A percentile compares a stretch with the other conserved stretches of the same genome.
Conservation (phyloP, 2,329 filamentous ascomycete genomes). For the Cadophora sp. region DNA sequence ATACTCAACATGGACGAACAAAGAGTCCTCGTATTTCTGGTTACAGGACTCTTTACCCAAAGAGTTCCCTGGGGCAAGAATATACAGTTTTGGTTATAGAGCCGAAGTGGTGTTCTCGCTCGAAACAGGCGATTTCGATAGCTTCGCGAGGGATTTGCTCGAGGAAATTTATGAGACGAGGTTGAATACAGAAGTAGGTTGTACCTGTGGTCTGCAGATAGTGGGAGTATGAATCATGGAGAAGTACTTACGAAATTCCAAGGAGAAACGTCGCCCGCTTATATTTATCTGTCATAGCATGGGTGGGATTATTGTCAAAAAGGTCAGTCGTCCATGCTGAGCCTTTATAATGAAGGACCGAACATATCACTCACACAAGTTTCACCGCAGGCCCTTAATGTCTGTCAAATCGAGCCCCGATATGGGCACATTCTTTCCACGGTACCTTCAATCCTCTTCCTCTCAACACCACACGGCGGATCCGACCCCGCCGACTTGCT, state of each 20-base stretch:
- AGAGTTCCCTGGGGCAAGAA: constrained; percentile 31
- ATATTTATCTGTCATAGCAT: constrained; percentile 38
- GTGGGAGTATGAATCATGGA: not conserved
- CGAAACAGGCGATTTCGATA: constrained; percentile 26
- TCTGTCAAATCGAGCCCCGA: not conserved
- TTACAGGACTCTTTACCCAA: constrained; percentile 32
- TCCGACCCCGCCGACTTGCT: constrained; percentile 36
- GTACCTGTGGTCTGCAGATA: not conserved
- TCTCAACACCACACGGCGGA: constrained; percentile 49
- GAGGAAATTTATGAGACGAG: constrained; percentile 18
- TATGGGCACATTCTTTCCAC: constrained; percentile 37
- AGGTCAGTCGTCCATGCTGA: constrained; percentile 12
- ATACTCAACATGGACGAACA: constrained; percentile 37
- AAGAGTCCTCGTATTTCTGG: constrained; percentile 30
- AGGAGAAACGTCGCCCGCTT: constrained; percentile 24
- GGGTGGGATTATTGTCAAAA: constrained; percentile 35
- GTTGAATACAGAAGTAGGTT: not conserved
- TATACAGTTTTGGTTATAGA: constrained; percentile 37
- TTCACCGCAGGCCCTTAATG: constrained; percentile 23
- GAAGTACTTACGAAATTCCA: not conserved
- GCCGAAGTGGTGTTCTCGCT: constrained; percentile 28
- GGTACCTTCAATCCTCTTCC: constrained; percentile 46
- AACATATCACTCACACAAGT: not conserved
- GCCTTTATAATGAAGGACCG: not conserved
- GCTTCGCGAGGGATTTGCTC: constrained; percentile 27